phyloP scores from a whole-genome alignment of 2,329 filamentous ascomycete genomes.

The Lecanicillium sp. region DNA sequence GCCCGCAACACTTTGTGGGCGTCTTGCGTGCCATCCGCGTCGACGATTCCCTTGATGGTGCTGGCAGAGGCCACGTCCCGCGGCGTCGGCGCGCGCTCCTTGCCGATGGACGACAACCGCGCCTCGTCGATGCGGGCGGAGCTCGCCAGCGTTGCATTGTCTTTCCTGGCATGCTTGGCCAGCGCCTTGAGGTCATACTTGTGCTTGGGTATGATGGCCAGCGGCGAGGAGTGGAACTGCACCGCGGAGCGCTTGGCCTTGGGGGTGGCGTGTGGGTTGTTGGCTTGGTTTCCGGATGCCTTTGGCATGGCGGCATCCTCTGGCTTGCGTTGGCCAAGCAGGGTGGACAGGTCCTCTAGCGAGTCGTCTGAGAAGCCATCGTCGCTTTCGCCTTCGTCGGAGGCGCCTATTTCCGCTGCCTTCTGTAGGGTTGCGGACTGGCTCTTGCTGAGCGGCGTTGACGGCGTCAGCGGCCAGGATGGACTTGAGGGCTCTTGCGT shows the following conservation, averaged over 20 bases:
- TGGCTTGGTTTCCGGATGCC: neutral
- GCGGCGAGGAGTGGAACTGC: slow-evolving; percentile 35
- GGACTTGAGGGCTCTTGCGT: no score
- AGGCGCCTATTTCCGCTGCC: slow-evolving; percentile 52
- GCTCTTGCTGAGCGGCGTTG: slow-evolving; percentile 33
- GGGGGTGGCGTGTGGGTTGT: slow-evolving; percentile 30
- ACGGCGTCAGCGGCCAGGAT: neutral
- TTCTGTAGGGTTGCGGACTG: slow-evolving; percentile 17
- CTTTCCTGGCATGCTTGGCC: slow-evolving; percentile 48
- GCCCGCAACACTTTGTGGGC: slow-evolving; percentile 38
- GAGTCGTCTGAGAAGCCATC: slow-evolving; percentile 48
- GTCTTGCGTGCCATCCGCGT: slow-evolving; percentile 31
- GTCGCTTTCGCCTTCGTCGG: slow-evolving; percentile 63
- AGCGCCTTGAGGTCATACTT: slow-evolving; percentile 58
- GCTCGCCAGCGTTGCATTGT: slow-evolving; percentile 52
- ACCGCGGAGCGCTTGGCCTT: slow-evolving; percentile 38
- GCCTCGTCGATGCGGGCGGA: slow-evolving; percentile 20
- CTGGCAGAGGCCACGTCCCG: slow-evolving; percentile 3
- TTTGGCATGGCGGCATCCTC: slow-evolving; percentile 12
- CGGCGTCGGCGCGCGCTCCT: slow-evolving; percentile 4
- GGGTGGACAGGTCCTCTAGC: slow-evolving; percentile 39
- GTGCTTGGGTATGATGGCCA: slow-evolving; percentile 46
- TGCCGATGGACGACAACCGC: slow-evolving; percentile 4
- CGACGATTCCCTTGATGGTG: slow-evolving; percentile 22
- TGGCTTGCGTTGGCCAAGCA: slow-evolving; percentile 21